These are phyloP conservation scores for Nephelium lappaceum DNA, from an alignment of 345 rosid genomes.

Conservation along the genomic window DNA sequence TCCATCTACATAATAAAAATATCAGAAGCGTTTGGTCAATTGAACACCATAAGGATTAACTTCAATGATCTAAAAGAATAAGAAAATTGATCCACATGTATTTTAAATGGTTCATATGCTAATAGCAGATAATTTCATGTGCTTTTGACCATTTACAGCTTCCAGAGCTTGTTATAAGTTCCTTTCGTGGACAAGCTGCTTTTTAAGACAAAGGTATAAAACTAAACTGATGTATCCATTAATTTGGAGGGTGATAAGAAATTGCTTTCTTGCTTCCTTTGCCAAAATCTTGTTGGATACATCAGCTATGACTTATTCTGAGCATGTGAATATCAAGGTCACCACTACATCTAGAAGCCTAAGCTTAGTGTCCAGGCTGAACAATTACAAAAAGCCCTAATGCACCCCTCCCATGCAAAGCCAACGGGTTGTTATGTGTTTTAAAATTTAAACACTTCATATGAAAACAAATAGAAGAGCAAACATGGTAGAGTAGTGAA, in stretches of 20 bases:
- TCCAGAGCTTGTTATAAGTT: not conserved
- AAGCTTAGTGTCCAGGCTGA: not conserved
- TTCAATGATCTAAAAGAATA: constrained; percentile 9
- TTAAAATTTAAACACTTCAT: not conserved
- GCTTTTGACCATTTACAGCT: constrained; percentile 12
- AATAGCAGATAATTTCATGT: not conserved
- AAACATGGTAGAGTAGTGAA: not conserved
- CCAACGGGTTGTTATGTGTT: not conserved
- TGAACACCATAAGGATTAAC: constrained; percentile 11
- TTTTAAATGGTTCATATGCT: constrained; percentile 4
- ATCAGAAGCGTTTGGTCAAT: not conserved
- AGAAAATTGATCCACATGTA: not conserved
- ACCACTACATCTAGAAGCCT: not conserved
- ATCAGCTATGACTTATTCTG: constrained; percentile 4
- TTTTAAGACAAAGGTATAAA: constrained; percentile 8
- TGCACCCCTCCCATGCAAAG: not conserved
- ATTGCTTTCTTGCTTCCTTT: not conserved
- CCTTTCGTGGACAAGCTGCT: not conserved
- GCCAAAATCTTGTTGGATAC: not conserved
- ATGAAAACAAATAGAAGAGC: not conserved
- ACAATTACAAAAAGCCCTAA: not conserved
- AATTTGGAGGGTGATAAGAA: constrained; percentile 10
- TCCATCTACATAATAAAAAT: constrained; percentile 21
- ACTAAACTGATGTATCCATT: not conserved
- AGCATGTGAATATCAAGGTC: not conserved